phyloP scores from a whole-genome alignment of 2,329 filamentous ascomycete genomes.

The Sporothrix pallida region DNA sequence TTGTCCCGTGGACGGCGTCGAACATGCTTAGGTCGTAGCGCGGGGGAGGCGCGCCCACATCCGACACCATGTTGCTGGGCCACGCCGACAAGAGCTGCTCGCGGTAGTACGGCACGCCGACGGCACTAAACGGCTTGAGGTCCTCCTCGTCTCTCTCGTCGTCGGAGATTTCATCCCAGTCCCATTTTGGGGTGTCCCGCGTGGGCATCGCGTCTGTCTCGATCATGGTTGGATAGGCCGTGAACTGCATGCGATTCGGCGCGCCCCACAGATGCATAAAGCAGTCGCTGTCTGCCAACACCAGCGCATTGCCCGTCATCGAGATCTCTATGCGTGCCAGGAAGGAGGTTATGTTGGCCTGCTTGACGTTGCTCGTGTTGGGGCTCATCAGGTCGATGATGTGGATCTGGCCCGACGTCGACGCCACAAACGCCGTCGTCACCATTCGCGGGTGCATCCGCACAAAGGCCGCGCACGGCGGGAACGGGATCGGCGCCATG shows the following conservation, averaged over 20 bases:
- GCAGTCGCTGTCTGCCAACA: constrained; percentile 78
- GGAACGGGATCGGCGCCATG: constrained; percentile 88
- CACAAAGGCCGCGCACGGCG: constrained; percentile 90
- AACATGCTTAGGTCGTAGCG: constrained; percentile 76
- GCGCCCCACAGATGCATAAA: constrained; percentile 88
- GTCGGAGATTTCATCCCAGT: constrained; percentile 39
- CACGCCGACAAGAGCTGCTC: constrained; percentile 87
- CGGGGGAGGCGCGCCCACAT: constrained; percentile 80
- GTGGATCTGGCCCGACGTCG: constrained; percentile 90
- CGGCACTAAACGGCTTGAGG: constrained; percentile 75
- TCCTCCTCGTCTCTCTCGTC: constrained; percentile 37
- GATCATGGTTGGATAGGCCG: constrained; percentile 76
- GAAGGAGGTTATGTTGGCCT: constrained; percentile 76
- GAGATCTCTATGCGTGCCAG: constrained; percentile 85
- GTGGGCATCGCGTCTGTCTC: constrained; percentile 71
- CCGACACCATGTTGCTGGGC: constrained; percentile 79
- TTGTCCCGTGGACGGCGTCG: constrained; percentile 49
- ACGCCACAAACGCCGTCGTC: constrained; percentile 92
- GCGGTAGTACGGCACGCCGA: constrained; percentile 93
- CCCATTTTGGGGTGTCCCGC: constrained; percentile 49
- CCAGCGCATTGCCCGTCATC: constrained; percentile 84
- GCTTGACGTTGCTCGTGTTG: constrained; percentile 82
- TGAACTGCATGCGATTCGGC: constrained; percentile 82
- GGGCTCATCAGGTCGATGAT: constrained; percentile 95
- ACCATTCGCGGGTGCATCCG: constrained; percentile 96